Base-by-base conservation (phyloP, 169 alveolate genomes). In the Cryptosporidium canis region DNA sequence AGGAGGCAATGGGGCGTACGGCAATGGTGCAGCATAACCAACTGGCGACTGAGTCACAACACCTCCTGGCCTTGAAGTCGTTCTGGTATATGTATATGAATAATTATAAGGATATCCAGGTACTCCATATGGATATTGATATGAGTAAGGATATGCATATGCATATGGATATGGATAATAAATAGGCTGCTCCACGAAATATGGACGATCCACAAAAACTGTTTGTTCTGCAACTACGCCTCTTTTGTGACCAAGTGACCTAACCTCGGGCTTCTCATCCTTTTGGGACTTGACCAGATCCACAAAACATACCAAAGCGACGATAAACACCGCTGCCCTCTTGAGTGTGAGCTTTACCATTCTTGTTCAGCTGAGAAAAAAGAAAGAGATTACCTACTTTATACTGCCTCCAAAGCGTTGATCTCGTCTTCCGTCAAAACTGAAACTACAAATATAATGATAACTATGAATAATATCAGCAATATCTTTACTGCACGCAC, bases 171-270 rank as follows among this genome's bases (percentile, higher is more conserved):
- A 77, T 21, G 87, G 71, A 61, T 77, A 77, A 56, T 35, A 61
- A 3, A 61, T 16, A 2, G 68, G 68, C 8, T 61, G 68, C 1
- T 61, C 68, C n/a, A 61, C 45, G 9, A 31, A 33, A 41, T 53
- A 51, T 31, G 87, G 87, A 12, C 63, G 33, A 21, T 24, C 45
- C 5, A 43, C 47, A 61, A 55, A 77, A 6, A 77, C 72, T 35
- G 87, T 48, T 39, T 77, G 87, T 29, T 77, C 68, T 47, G 31
- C 66, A 21, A 70, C 68, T 24, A 47, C 21, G 18, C 82, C 66
- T 41, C 72, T 55, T 58, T 44, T 61, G 35, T 77, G 87, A 3
- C 87, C 87, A 61, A 77, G 87, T 16, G 87, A 77, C 37, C 87
- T 77, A 27, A 61, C 35, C 14, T 39, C 77, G 16, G 58, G 18